These are phyloP conservation scores for button mushroom (Agaricus bisporus) DNA, from an alignment of 768 basidiomycete genomes.

Conservation along the genomic window DNA sequence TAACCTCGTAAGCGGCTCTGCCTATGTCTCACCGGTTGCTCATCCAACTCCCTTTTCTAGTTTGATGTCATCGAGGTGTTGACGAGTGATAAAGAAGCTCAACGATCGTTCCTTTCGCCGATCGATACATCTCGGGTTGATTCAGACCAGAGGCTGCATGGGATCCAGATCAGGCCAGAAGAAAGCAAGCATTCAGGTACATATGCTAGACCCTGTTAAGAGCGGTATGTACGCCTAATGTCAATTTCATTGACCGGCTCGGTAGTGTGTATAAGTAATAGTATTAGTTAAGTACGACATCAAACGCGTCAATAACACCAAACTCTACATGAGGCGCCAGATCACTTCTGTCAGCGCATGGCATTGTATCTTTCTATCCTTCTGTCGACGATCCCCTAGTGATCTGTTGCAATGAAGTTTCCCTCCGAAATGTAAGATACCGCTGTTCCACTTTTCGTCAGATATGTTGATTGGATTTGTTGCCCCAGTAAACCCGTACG, in stretches of 20 bases:
- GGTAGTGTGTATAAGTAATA: not conserved
- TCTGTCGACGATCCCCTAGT: not conserved
- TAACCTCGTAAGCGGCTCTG: conserved; percentile 51
- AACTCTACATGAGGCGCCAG: conserved; percentile 17
- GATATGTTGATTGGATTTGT: not conserved
- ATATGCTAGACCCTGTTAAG: conserved; percentile 61
- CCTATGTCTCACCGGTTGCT: not conserved
- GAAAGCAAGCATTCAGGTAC: conserved; percentile 51
- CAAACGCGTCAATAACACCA: conserved; percentile 27
- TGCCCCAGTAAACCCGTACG: not conserved
- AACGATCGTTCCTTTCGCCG: conserved; percentile 30
- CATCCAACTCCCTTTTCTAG: conserved; percentile 21
- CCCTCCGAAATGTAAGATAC: conserved; percentile 13
- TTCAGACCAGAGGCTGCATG: conserved; percentile 15
- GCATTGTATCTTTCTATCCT: not conserved
- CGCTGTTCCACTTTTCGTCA: not conserved
- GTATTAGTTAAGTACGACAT: not conserved
- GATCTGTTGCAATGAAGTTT: not conserved
- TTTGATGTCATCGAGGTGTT: conserved; percentile 63
- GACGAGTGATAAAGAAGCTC: conserved; percentile 38
- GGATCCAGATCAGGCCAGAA: conserved; percentile 22
- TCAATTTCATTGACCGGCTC: not conserved
- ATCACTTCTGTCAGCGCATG: not conserved
- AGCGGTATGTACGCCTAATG: too few relatives aligned
- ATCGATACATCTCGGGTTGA: conserved; percentile 17